Base-by-base conservation (phyloP, 306 rosid species). In the Cucurbita moschata region DNA sequence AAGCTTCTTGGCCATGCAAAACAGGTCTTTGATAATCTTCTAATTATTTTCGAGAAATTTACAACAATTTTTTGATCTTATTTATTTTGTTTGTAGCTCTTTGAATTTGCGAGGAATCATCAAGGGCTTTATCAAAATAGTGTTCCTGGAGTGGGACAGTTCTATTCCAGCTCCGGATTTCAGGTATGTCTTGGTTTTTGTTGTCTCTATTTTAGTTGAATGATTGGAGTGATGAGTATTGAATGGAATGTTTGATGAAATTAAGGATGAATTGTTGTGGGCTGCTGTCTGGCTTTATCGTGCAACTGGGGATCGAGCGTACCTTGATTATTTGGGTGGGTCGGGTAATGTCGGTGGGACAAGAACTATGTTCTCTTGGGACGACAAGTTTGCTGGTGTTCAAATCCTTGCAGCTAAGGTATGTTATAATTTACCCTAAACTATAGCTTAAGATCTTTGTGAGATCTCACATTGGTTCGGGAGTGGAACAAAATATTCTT, bases 281-380 rank as follows among this genome's bases (percentile, higher is more conserved):
- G 92, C 88, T 19, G 85, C 92, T 40, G 85, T 89, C 40, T 89
- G 96, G 92, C 86, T 89, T 65, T 49, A 84, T 6, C 86, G 84
- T 6, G 89, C 96, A 0, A 86, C 86, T 0, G 30, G 49, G 14
- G 30, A 39, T 1, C 12, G n/a, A 72, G 53, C 1, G 2, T 87
- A 87, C 82, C 73, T 79, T 21, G 77, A 87, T 63, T 84, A 59
- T 56, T 19, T 87, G 1, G 74, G 52, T 4, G 30, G 16, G 35
- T 54, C 81, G 3, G 21, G 43, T 0, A 73, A 67, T 16, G 51
- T 42, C 3, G 89, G 90, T 8, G 90, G 90, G n/a, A 21, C 37
- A 3, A 78, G 86, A 80, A 7, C 89, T 11, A 19, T 1, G 59
- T 87, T 89, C 60, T 74, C 83, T n/a, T 89, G 92, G 96, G 88